Evolutionary conservation across 441 rosid species (phyloP).

Genomic region (Aleurites moluccanus): DNA sequence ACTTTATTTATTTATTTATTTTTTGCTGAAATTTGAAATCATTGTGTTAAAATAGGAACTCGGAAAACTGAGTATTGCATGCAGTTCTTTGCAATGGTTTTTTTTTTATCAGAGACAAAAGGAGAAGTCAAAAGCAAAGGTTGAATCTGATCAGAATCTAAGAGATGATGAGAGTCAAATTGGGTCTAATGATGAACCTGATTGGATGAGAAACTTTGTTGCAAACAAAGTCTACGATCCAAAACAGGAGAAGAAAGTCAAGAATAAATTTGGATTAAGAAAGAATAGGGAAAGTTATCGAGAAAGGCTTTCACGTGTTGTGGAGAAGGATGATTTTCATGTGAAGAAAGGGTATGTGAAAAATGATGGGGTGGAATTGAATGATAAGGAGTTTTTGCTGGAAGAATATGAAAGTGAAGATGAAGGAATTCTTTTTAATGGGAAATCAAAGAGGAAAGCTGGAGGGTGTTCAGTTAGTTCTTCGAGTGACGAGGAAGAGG

Average conservation of each 20-base stretch:
- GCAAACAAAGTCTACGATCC: slow-evolving; percentile 25
- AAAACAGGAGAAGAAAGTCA: slow-evolving; percentile 31
- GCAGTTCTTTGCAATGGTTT: too few species aligned
- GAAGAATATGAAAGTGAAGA: slow-evolving; percentile 84
- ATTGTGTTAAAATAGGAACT: too few species aligned
- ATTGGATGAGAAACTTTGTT: too few species aligned
- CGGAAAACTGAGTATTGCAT: too few species aligned
- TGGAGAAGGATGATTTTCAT: slow-evolving; percentile 25
- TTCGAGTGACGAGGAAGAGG: slow-evolving; percentile 65
- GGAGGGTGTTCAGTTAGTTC: slow-evolving; percentile 39
- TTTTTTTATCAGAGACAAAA: slow-evolving; percentile 25
- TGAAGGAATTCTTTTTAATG: slow-evolving; percentile 39
- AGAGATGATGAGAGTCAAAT: not conserved
- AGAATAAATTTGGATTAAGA: slow-evolving; percentile 33
- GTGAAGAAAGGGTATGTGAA: slow-evolving; percentile 28
- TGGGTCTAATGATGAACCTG: too few species aligned
- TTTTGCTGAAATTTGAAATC: too few species aligned
- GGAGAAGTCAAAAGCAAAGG: not conserved
- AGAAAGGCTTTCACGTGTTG: slow-evolving; percentile 24
- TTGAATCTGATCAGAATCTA: too few species aligned
- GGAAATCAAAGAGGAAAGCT: slow-evolving; percentile 61
- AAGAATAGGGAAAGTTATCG: slow-evolving; percentile 27
- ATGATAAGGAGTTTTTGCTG: slow-evolving; percentile 66
- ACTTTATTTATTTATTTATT: not conserved
- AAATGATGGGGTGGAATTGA: slow-evolving; percentile 35